Base-by-base conservation (phyloP, 2,329 filamentous ascomycete species). In the Emergomyces africanus region DNA sequence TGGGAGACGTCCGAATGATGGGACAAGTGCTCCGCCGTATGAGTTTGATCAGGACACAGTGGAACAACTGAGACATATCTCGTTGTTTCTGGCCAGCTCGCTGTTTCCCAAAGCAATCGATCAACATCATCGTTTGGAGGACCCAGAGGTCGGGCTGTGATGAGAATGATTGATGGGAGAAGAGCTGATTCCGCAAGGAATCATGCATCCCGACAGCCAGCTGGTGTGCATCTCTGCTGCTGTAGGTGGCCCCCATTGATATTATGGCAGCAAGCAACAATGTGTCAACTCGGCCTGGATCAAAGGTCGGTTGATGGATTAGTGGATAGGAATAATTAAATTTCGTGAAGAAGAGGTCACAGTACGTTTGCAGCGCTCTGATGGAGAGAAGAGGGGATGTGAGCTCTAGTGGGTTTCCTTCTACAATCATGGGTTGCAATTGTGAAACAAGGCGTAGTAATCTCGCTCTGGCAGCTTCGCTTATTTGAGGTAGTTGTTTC, bases 91-190 rank as follows among this genome's bases (percentile, higher is more conserved):
- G 82, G 0, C 83, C 83, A 0, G 82, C 82, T 58, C 82, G 73
- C 42, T 80, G 83, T 66, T 85, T 85, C 2, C 83, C 83, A 59
- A 85, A 85, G 62, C 83, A 85, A 62, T 85, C 83, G 0, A 85
- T 81, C 0, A 86, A 70, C 9, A 86, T 69, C 39, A 85, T 83
- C 0, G 81, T 81, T 61, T 85, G 82, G 0, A 85, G 64, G 0
- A 83, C 78, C 83, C 82, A 85, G 0, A 85, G 70, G 25, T 81
- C 77, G 0, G 83, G 82, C n/a, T 78, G 77, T 0, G 82, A 74
- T 0, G 76, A 82, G 66, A 85, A 86, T 0, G 77, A 77, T 0
- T 75, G 70, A 65, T 83, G 80, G 12, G 78, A 77, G 57, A 85
- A 80, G n/a, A 85, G 82, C 49, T 80, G 78, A 6, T 81, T 79